Percentiles rank a stretch among this genome's conserved stretches.
phyloP scores from a whole-genome alignment of 805 yeast genomes.

The Yamadazyma sp. region DNA sequence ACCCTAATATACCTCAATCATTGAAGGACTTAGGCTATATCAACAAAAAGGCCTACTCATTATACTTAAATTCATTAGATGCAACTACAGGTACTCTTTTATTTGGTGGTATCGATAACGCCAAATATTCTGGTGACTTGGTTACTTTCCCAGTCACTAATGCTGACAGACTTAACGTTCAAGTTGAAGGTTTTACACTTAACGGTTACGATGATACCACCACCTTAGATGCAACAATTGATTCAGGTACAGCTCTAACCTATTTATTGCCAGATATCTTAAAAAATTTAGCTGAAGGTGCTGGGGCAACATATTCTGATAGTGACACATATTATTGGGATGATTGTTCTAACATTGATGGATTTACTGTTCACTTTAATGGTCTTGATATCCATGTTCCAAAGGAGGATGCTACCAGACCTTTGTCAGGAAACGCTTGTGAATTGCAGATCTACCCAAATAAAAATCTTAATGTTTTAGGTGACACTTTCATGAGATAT shows the following conservation, averaged over 20 bases:
- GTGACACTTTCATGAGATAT: slow-evolving; percentile 60
- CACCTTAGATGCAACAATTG: slow-evolving; percentile 5
- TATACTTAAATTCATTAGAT: slow-evolving; percentile 25
- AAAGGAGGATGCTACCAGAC: slow-evolving; percentile 8
- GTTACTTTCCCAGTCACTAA: slow-evolving; percentile 3
- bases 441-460: background rate
- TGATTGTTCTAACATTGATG: background rate
- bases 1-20: slow-evolving; percentile 31
- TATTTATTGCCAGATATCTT: slow-evolving; percentile 11
- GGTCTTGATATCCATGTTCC: slow-evolving; percentile 7
- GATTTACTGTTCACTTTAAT: slow-evolving; percentile 5
- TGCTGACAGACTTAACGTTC: slow-evolving; percentile 1
- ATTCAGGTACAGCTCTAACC: slow-evolving; percentile 15
- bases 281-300: slow-evolving; percentile 3
- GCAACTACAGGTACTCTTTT: slow-evolving; percentile 23
- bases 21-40: slow-evolving; percentile 32
- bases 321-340: background rate
- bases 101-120: slow-evolving; percentile 32
- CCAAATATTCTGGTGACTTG: slow-evolving; percentile 20
- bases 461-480: slow-evolving; percentile 29
- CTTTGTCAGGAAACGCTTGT: background rate
- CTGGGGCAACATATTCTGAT: slow-evolving; percentile 3
- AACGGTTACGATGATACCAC: slow-evolving; percentile 4
- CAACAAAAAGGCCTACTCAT: slow-evolving; percentile 33
- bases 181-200: slow-evolving; percentile 1